Base-by-base conservation (phyloP, 2,329 filamentous ascomycete genomes). In the Cladophialophora immunda region DNA sequence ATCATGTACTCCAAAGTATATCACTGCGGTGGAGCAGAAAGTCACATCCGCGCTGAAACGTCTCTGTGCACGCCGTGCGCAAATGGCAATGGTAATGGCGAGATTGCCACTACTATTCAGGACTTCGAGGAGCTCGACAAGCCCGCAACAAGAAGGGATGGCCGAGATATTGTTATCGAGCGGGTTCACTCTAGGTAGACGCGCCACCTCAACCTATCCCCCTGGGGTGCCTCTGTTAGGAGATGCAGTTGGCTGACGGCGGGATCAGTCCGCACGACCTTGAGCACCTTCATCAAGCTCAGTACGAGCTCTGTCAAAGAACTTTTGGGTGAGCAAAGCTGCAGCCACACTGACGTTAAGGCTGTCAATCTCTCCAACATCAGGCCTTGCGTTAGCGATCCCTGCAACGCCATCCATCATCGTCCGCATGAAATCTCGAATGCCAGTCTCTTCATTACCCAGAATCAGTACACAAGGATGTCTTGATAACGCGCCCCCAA, bases 281-380 rank as follows among this genome's bases (percentile, higher is more conserved):
- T 36, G 32, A 36, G 9, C 5, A 38, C 36, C 36, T 38, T 15
- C n/a, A 36, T 53, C 58, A 53, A 27, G 15, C 29, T 32, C 7
- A 7, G 27, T 15, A 25, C 53, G 64, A 47, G 67, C 64, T 15
- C 55, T 62, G 41, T 67, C 66, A 22, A 73, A 68, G 47, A 73
- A 73, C 50, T 55, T 66, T 34, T 71, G 65, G 5, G 66, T 68
- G 41, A 72, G 50, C 55, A 72, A 45, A 27, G 71, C 93, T 6
- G 92, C 88, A 1, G 95, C 94, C 22, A 97, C 94, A 75, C 92
- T 93, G 45, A 98, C 95, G 76, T 99, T 98, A 77, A 99, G 80
- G 77, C 93, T 97, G 78, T 98, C 94, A 2, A 99, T 88, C 1
- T 85, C 76, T 9, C 75, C 56, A 4, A 74, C 69, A 74, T 85